These are phyloP conservation scores for Suhomyces bolitotheri DNA, from an alignment of 1,139 yeast species.

Conservation along the genomic window DNA sequence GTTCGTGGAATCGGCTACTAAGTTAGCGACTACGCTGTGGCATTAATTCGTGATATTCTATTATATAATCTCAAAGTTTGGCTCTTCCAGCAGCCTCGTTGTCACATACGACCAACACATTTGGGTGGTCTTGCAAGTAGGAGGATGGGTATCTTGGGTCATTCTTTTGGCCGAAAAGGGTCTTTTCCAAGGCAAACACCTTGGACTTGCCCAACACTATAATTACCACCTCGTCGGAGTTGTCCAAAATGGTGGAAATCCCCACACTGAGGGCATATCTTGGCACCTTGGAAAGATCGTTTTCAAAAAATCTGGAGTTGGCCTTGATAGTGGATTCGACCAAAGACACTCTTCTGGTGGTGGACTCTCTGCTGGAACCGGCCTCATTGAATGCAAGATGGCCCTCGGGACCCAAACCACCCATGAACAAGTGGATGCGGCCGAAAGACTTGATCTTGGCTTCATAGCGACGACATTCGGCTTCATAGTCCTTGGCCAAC, in stretches of 20 bases:
- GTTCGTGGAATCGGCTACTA: too few relatives aligned
- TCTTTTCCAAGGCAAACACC: constrained; percentile 44
- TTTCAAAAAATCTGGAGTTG: constrained; percentile 55
- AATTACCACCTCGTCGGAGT: constrained; percentile 53
- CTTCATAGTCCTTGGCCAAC: constrained; percentile 44
- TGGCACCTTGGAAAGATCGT: constrained; percentile 52
- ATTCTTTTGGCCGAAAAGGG: constrained; percentile 38
- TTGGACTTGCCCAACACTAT: constrained; percentile 51
- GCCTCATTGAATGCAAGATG: constrained; percentile 66
- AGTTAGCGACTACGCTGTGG: too few relatives aligned
- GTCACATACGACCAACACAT: constrained; percentile 49
- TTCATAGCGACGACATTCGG: constrained; percentile 55
- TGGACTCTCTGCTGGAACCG: constrained; percentile 50
- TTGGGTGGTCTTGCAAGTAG: constrained; percentile 47
- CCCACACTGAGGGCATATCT: constrained; percentile 58
- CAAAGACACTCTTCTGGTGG: constrained; percentile 51
- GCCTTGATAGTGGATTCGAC: constrained; percentile 57
- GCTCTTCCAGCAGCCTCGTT: constrained; percentile 43
- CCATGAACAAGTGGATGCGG: constrained; percentile 56
- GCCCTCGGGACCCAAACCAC: constrained; percentile 67
- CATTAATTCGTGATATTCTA: too few relatives aligned
- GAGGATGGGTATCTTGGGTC: constrained; percentile 46
- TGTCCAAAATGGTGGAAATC: constrained; percentile 60
- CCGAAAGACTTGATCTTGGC: constrained; percentile 51
- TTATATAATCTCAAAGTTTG: constrained; percentile 25